These are phyloP conservation scores for Apocynum venetum DNA, from an alignment of 257 asterid genomes.

Conservation along the genomic window DNA sequence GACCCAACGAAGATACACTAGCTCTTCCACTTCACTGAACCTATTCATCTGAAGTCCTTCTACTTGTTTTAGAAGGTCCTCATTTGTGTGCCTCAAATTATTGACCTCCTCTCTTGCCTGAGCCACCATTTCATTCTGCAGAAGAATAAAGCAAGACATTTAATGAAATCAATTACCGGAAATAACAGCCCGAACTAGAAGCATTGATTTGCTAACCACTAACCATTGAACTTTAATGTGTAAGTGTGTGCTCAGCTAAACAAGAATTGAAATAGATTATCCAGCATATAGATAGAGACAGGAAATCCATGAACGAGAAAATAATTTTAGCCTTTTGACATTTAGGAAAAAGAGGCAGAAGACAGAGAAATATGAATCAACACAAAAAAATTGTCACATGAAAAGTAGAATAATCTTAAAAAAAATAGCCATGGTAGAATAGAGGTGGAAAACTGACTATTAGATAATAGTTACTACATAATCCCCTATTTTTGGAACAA, in stretches of 20 bases:
- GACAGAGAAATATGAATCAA: not conserved
- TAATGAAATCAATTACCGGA: not conserved
- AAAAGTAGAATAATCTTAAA: not conserved
- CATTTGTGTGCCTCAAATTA: constrained; percentile 64
- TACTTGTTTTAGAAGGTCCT: constrained; percentile 84
- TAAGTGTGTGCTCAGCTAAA: not conserved
- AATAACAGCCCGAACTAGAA: not conserved
- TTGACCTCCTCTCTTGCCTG: constrained; percentile 71
- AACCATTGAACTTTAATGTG: not conserved
- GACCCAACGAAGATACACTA: constrained; percentile 98
- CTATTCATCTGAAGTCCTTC: constrained; percentile 98
- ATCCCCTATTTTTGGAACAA: not conserved
- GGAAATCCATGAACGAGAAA: not conserved
- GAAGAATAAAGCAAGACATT: constrained; percentile 12
- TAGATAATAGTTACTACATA: not conserved
- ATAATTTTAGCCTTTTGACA: not conserved
- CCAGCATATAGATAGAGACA: not conserved
- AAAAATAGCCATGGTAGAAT: not conserved
- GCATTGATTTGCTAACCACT: not conserved
- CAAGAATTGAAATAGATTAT: not conserved
- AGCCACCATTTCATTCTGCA: constrained; percentile 85
- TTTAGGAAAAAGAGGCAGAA: not conserved
- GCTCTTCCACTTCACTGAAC: constrained; percentile 95
- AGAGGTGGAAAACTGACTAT: not conserved
- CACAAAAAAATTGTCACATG: not conserved